Evolutionary conservation across 2,329 filamentous ascomycete species (phyloP).

Genomic region (Stachybotrys chartarum): DNA sequence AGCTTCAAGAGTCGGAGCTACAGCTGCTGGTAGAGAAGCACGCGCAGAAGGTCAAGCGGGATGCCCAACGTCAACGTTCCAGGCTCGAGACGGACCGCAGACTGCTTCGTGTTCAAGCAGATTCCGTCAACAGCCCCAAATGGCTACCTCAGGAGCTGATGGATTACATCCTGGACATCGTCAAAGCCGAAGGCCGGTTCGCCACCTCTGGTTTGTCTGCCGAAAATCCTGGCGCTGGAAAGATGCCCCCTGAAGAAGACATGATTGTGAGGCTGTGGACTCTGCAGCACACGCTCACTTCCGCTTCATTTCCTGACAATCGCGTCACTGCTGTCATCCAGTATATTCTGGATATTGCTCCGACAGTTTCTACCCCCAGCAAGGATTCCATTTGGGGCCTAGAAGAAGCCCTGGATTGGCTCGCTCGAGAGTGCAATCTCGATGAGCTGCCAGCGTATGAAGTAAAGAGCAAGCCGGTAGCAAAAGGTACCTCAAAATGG

Average conservation of each 20-base stretch:
- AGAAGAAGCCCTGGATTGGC: constrained; percentile 82
- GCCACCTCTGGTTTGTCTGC: constrained; percentile 40
- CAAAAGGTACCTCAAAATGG: constrained; percentile 25
- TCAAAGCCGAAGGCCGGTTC: constrained; percentile 58
- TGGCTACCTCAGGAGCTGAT: constrained; percentile 79
- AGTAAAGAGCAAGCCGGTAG: constrained; percentile 21
- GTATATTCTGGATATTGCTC: constrained; percentile 59
- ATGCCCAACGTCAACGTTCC: constrained; percentile 67
- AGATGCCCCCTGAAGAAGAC: constrained; percentile 66
- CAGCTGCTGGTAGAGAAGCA: constrained; percentile 83
- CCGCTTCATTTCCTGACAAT: constrained; percentile 59
- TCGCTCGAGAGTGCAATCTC: constrained; percentile 66
- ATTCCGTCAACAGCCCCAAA: constrained; percentile 61
- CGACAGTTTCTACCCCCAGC: constrained; percentile 46
- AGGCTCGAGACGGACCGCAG: constrained; percentile 82
- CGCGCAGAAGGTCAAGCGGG: constrained; percentile 69
- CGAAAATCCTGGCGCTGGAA: constrained; percentile 37
- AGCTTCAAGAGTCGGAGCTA: constrained; percentile 84
- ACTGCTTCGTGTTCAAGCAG: constrained; percentile 71
- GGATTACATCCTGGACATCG: constrained; percentile 68
- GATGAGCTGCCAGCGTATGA: constrained; percentile 70
- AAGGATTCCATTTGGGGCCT: constrained; percentile 76
- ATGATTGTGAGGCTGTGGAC: constrained; percentile 77
- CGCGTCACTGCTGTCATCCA: constrained; percentile 58
- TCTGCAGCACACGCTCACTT: constrained; percentile 63